Conservation (phyloP, 176 grass and related monocot genomes). For the Aegilops sharonensis region DNA sequence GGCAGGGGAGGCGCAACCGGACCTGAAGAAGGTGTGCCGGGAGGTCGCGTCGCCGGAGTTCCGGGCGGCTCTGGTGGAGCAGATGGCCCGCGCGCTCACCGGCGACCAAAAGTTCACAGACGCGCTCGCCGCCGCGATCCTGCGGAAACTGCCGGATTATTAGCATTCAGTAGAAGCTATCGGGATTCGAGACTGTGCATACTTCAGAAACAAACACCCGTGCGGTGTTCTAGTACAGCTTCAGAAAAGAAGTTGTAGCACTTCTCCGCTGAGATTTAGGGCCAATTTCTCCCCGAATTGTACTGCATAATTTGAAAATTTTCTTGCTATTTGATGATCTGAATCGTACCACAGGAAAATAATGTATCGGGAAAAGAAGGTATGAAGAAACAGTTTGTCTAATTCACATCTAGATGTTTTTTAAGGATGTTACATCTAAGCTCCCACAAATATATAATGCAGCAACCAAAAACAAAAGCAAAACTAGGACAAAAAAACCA, state of each 20-base stretch:
- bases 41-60: conserved; percentile 63
- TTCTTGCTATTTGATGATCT: not conserved
- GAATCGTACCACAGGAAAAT: not conserved
- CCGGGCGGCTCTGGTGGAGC: conserved; percentile 49
- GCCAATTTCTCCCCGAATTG: not conserved
- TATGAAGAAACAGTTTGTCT: too few species aligned
- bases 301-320: not conserved
- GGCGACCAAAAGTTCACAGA: conserved; percentile 57
- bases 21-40: conserved; percentile 35
- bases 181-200: not conserved
- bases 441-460: too few species aligned
- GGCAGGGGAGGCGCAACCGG: not conserved
- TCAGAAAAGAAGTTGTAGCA: not conserved
- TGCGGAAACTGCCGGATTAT: conserved; percentile 44
- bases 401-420: too few species aligned
- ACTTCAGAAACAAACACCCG: not conserved
- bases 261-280: conserved; percentile 1
- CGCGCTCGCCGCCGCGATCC: conserved; percentile 58
- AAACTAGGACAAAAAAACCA: too few species aligned
- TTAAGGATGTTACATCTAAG: too few species aligned
- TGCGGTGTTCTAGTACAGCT: not conserved
- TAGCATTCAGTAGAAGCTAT: not conserved
- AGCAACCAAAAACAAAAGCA: too few species aligned
- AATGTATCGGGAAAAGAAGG: not conserved
- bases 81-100: conserved; percentile 67